Evolutionary conservation across 2,329 filamentous ascomycete species (phyloP).

Genomic region (Leptodontidium sp.): DNA sequence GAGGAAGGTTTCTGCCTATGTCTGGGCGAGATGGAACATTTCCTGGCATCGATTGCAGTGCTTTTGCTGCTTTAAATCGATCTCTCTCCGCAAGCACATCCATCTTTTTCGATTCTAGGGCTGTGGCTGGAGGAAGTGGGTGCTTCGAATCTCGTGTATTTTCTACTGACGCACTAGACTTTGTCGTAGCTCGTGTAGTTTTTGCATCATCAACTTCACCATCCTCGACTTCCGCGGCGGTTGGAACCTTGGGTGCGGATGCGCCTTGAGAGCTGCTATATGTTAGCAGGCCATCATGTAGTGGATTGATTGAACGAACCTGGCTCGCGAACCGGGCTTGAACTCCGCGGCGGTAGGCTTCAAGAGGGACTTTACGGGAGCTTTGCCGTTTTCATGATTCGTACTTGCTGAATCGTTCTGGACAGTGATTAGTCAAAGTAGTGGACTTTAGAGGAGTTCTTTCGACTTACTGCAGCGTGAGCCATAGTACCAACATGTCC

Average conservation of each 20-base stretch:
- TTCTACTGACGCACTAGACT: constrained; percentile 16
- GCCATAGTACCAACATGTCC: constrained; percentile 62
- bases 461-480: constrained; percentile 13
- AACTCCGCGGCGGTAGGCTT: constrained; percentile 71
- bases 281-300: constrained; percentile 46
- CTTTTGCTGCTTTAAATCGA: constrained; percentile 41
- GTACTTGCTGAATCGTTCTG: constrained; percentile 32
- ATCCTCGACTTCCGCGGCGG: constrained; percentile 68
- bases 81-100: constrained; percentile 43
- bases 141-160: constrained; percentile 25
- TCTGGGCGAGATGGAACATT: constrained; percentile 41
- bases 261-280: constrained; percentile 43
- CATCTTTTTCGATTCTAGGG: constrained; percentile 38
- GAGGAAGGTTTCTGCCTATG: constrained; percentile 24
- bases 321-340: constrained; percentile 57
- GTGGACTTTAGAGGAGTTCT: constrained; percentile 17
- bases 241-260: constrained; percentile 42
- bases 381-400: constrained; percentile 18
- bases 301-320: constrained; percentile 38
- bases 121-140: constrained; percentile 22
- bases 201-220: constrained; percentile 75
- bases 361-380: constrained; percentile 51
- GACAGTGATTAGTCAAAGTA: constrained; percentile 45
- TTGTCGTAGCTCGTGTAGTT: constrained; percentile 28
- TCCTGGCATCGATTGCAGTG: constrained; percentile 30